Evolutionary conservation across 495 filamentous ascomycete genomes (phyloP).

Genomic region (Astrothelium subdiscretum): DNA sequence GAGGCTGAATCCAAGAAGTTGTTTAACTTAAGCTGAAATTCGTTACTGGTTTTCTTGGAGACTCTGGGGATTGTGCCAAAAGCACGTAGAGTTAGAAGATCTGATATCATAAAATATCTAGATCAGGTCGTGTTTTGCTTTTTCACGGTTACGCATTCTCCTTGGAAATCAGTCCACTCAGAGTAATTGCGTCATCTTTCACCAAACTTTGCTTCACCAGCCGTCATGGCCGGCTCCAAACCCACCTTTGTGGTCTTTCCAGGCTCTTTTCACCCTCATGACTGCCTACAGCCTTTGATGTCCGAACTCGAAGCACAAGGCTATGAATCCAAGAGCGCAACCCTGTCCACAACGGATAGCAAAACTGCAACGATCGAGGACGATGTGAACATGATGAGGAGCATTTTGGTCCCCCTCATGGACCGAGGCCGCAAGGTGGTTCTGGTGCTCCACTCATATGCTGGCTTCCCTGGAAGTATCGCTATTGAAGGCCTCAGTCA

Average conservation of each 20-base stretch:
- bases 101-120: too few species aligned
- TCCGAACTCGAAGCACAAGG: background rate
- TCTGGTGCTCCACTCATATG: conserved; percentile 2
- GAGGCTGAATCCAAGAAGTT: background rate
- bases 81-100: background rate
- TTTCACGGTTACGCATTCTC: background rate
- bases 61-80: background rate
- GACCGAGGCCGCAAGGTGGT: background rate
- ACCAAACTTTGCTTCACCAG: background rate
- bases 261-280: background rate
- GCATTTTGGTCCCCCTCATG: background rate
- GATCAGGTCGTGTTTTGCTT: background rate
- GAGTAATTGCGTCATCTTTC: background rate
- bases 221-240: background rate
- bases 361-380: background rate
- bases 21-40: background rate
- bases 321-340: background rate
- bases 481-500: background rate
- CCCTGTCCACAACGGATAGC: background rate
- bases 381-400: background rate
- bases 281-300: conserved; percentile 1
- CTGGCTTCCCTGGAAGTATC: background rate
- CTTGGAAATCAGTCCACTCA: background rate
- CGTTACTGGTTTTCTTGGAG: background rate
- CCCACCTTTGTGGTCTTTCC: conserved; percentile 1